Evolutionary conservation across 164 flowering plant species (phyloP), one percentile per base, ranked within the genome.

Genomic region (Warburgia ugandensis): DNA sequence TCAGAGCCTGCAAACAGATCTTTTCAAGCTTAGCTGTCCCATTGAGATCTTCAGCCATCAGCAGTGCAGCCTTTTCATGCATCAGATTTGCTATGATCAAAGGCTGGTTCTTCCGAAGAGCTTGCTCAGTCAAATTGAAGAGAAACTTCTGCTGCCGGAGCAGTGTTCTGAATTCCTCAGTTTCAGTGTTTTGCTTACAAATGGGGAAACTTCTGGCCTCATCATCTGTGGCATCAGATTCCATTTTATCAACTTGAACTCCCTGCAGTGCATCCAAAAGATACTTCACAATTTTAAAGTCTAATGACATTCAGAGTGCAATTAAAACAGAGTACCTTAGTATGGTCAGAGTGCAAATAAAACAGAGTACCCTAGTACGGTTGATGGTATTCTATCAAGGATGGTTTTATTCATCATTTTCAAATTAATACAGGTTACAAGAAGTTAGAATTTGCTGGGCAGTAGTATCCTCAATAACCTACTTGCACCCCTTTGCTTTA

Each of bases 91-190:
- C 66, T 55, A 92, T 75, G 23, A 85, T 67, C 68, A 88, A 60
- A 1, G 97, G 97, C 61, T 80, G 80, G 55, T 79, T 88, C 71
- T 81, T 92, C 48, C 75, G 65, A 51, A 92, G 94, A 52, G 95
- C 91, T 50, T 68, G 86, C 22, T 88, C 94, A 14, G 97, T 92
- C 57, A 80, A 57, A 64, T 58, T 74, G 49, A 59, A 29, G 35
- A 92, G 73, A 74, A 73, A 58, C 62, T 77, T 86, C 61, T 79
- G 86, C 48, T 77, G 86, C 29, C 65, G 65, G 29, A 80, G 63
- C 64, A 86, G 46, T 20, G 54, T 45, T 47, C 56, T 48, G 19
- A 80, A 62, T 45, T 78, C 91, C 39, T 74, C 89, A 65, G 29
- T 64, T 44, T 72, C 81, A 27, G 20, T 14, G 26, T 69, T 77